Conservation (phyloP, 352 stramenopile species). For the Pythium pyrilobum region DNA sequence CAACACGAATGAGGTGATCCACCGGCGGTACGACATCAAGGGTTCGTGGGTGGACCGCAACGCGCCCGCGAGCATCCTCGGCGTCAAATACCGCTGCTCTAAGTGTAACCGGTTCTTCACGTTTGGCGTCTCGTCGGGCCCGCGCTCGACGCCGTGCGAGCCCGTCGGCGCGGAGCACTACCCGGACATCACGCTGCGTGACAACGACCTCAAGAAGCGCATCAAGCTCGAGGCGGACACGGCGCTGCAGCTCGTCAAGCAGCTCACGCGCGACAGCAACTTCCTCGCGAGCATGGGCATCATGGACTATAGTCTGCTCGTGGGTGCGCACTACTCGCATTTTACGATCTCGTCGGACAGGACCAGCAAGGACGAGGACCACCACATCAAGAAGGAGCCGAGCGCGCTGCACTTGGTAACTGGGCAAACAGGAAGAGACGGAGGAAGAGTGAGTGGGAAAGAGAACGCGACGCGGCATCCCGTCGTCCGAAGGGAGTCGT, state of each 20-base stretch:
- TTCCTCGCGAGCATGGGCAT: constrained; percentile 80
- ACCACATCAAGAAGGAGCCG: constrained; percentile 6
- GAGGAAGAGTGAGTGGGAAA: too few relatives aligned
- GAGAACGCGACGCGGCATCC: neutral
- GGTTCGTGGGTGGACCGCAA: constrained; percentile 88
- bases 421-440: too few relatives aligned
- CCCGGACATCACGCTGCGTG: constrained; percentile 71
- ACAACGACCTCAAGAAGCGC: constrained; percentile 86
- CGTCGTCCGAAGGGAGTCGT: neutral
- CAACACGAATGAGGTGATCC: constrained; percentile 75
- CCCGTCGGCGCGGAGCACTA: constrained; percentile 69
- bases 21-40: constrained; percentile 90
- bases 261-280: constrained; percentile 78
- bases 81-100: constrained; percentile 74
- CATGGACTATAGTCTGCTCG: constrained; percentile 90
- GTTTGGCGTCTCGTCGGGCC: constrained; percentile 42
- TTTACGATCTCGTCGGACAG: constrained; percentile 64
- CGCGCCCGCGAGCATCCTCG: constrained; percentile 62
- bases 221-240: constrained; percentile 58
- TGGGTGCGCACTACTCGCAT: constrained; percentile 82
- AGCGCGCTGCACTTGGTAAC: neutral
- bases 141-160: constrained; percentile 36
- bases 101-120: constrained; percentile 85
- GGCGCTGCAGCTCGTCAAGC: constrained; percentile 60
- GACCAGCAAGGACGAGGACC: constrained; percentile 5